Evolutionary conservation across 1,139 yeast genomes (phyloP), one percentile per base, ranked within the genome.

Genomic region (Ogataea hybrid): DNA sequence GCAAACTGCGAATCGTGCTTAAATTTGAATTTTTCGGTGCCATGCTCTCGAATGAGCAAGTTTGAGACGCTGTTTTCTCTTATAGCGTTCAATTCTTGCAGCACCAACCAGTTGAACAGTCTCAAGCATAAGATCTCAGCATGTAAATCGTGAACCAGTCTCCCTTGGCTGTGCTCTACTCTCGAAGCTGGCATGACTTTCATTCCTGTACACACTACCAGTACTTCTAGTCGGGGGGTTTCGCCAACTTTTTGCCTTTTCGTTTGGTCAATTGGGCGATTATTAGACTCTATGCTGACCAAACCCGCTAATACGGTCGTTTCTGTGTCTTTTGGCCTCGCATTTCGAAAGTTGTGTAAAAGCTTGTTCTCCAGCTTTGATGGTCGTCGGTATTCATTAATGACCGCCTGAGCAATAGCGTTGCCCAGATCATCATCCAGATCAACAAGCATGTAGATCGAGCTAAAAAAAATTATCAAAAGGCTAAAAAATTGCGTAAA

Each of bases 301-400:
- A 89, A 57, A 0, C 92, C 84, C 0, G 96, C 88, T 18, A 89
- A 53, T 1, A 88, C 87, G 0, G 96, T 86, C 90, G 96, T 88
- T 64, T 89, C 97, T 0, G 21, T 25, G 1, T 23, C 10, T n/a
- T 88, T 89, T 0, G 96, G 95, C 56, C 79, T 84, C 7, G 54
- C 58, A 41, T 56, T 56, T 7, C 36, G 35, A 18, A 52, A 50
- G 12, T 41, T 47, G 12, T 30, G 40, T 17, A 48, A 23, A 4
- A 28, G 31, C 14, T 51, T 49, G 25, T 47, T 49, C 17, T 43
- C 32, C 3, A 48, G 27, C 2, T 12, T 12, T 7, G 32, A 30
- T 2, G 54, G 50, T 4, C 32, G 44, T 4, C 37, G 14, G 35
- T 44, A 56, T 15, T 48, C 47, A 2, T 46, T 32, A 3, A 53